Conservation (phyloP, 139 green algal genomes). For the Diplosphaera chodatii region DNA sequence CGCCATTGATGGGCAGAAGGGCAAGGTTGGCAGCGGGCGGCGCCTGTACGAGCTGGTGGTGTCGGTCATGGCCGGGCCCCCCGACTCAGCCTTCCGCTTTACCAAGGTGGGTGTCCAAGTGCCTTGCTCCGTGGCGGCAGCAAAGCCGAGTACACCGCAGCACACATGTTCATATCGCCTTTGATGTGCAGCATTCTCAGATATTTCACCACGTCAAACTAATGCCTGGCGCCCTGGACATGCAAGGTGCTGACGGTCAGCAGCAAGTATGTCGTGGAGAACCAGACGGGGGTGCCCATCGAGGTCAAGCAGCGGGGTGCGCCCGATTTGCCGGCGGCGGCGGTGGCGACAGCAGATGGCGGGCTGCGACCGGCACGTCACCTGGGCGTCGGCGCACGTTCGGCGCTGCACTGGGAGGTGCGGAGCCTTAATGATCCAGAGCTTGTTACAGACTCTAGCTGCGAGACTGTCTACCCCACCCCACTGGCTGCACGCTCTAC, state of each 20-base stretch:
- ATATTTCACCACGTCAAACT: too few species aligned
- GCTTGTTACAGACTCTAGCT: too few species aligned
- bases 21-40: slow-evolving; percentile 15
- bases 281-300: slow-evolving; percentile 68
- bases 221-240: not conserved
- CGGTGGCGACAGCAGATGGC: not conserved
- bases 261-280: slow-evolving; percentile 80
- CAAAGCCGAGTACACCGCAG: too few species aligned
- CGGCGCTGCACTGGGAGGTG: not conserved
- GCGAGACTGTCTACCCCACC: too few species aligned
- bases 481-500: too few species aligned
- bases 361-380: not conserved
- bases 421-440: too few species aligned
- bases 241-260: slow-evolving; percentile 70
- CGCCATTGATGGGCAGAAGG: too few species aligned
- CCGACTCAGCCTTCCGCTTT: slow-evolving; percentile 46
- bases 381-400: not conserved
- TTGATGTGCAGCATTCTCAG: too few species aligned
- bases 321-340: slow-evolving; percentile 26
- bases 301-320: slow-evolving; percentile 77
- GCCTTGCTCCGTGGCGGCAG: too few species aligned
- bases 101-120: slow-evolving; percentile 61
- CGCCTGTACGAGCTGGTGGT: slow-evolving; percentile 65
- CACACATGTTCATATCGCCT: too few species aligned
- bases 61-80: slow-evolving; percentile 58